Conservation (phyloP, 345 rosid genomes). For the Pseudoturritis turrita region DNA sequence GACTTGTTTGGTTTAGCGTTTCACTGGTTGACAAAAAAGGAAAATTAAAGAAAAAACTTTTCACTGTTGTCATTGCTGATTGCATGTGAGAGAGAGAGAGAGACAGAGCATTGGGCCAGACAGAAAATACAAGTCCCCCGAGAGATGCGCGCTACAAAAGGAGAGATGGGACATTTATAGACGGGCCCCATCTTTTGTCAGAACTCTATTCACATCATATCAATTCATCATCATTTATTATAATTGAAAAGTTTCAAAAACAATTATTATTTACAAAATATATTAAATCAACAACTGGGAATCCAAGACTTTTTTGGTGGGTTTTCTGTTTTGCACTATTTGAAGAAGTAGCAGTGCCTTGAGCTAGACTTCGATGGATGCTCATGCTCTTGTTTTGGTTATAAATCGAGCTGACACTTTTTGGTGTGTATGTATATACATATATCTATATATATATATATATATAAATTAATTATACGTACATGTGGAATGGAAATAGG, state of each 20-base stretch:
- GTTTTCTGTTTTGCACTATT: not conserved
- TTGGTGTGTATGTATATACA: not conserved
- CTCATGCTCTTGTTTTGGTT: slow-evolving; percentile 11
- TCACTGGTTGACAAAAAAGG: too few species aligned
- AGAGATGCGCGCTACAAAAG: slow-evolving; percentile 40
- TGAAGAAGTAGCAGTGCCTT: slow-evolving; percentile 8
- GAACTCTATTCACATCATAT: slow-evolving; percentile 33
- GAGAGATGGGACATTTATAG: slow-evolving; percentile 39
- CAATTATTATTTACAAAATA: not conserved
- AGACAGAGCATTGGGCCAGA: slow-evolving; percentile 27
- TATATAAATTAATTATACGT: too few species aligned
- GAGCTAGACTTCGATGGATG: slow-evolving; percentile 13
- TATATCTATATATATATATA: not conserved
- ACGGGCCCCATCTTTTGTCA: slow-evolving; percentile 37
- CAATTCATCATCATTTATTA: slow-evolving; percentile 24
- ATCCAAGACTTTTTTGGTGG: slow-evolving; percentile 25
- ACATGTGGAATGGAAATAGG: not conserved
- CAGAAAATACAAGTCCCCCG: slow-evolving; percentile 41
- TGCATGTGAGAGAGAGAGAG: slow-evolving; percentile 26
- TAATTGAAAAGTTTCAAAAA: not conserved
- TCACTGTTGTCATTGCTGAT: slow-evolving; percentile 33
- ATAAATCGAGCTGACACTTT: slow-evolving; percentile 6
- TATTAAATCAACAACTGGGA: not conserved
- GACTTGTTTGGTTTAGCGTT: too few species aligned
- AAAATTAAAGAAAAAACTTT: not conserved